A percentile compares a stretch with the other conserved stretches of the same genome.
Evolutionary conservation across 1,139 yeast genomes (phyloP).

Genomic region (Saccharomyces hybrid): DNA sequence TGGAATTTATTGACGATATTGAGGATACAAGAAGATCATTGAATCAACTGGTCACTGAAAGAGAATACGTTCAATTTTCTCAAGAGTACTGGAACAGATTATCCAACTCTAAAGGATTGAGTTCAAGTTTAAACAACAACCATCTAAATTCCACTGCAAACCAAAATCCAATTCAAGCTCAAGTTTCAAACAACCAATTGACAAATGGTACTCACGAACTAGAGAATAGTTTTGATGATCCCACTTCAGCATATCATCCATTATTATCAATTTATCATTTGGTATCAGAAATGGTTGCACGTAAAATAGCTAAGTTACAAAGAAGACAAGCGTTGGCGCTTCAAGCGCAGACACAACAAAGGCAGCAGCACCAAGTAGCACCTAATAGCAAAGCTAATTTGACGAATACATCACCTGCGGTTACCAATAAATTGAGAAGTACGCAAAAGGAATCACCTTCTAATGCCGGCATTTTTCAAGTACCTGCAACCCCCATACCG

Average conservation of each 20-base stretch:
- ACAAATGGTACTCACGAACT: not conserved
- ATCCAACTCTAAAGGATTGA: constrained; percentile 10
- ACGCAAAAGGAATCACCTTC: not conserved
- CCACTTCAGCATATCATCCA: constrained; percentile 88
- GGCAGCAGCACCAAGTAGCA: constrained; percentile 13
- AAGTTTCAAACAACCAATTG: constrained; percentile 1
- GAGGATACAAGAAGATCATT: constrained; percentile 52
- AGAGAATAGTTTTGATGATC: constrained; percentile 46
- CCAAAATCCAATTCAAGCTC: constrained; percentile 4
- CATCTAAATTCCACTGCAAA: constrained; percentile 6
- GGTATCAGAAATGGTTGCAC: constrained; percentile 72
- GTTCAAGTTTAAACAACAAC: constrained; percentile 7
- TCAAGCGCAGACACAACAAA: constrained; percentile 17
- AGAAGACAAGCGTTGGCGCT: constrained; percentile 19
- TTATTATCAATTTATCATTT: constrained; percentile 77
- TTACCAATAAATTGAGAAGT: not conserved
- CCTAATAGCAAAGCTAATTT: constrained; percentile 1
- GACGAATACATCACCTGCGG: not conserved
- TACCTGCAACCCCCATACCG: not conserved
- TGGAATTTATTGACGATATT: constrained; percentile 70
- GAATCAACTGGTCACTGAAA: constrained; percentile 52
- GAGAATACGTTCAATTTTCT: constrained; percentile 49
- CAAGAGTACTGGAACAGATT: constrained; percentile 22
- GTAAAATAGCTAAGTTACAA: constrained; percentile 50
- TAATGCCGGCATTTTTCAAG: constrained; percentile 1